Base-by-base conservation (phyloP, 768 basidiomycete genomes). In the Russula earlei region DNA sequence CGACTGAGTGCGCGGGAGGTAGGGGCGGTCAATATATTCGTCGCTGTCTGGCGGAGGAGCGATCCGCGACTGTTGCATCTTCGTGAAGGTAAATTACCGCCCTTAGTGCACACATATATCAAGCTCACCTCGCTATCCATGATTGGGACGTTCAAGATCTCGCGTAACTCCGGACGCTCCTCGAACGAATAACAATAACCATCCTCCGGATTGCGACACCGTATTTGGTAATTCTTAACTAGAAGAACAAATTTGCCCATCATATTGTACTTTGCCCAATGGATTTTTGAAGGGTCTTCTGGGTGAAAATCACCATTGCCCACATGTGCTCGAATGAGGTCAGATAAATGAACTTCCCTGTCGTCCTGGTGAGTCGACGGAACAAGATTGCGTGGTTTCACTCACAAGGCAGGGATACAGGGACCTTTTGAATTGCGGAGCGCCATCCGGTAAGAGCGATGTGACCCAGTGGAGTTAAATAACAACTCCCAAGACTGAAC, bases 191-290 rank as follows among this genome's bases (percentile, higher is more conserved):
- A 87, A 44, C 52, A 73, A 62, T 87, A 87, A 44, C 52, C 52
- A 8, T 83, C 81, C 44, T 65, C 67, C 5, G 78, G 72, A 17
- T 54, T 66, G 47, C 78, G 78, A 66, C 87, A 91, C 56, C 87
- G 82, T 10, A 79, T 70, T 70, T 95, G 92, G 63, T 86, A 91
- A 58, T 86, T 80, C 0, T 78, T 77, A 6, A 92, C 86, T 63
- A 79, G 82, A 49, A 80, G 78, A 54, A 95, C 82, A 64, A 93
- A 91, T 57, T 84, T 79, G 29, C 86, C 93, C 74, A 97, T 87
- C 80, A 91, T 85, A 62, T 85, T 87, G 70, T 88, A 96, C 70
- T 98, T 98, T 25, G 85, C 89, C 95, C 95, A 98, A 65, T 97
- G 92, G 52, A 97, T 87, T 66, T 83, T 82, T 38, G 68, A 73